Evolutionary conservation across 805 yeast species (phyloP), one percentile per base, ranked within the genome.

Genomic region (Kurtzmaniella cleridarum): DNA sequence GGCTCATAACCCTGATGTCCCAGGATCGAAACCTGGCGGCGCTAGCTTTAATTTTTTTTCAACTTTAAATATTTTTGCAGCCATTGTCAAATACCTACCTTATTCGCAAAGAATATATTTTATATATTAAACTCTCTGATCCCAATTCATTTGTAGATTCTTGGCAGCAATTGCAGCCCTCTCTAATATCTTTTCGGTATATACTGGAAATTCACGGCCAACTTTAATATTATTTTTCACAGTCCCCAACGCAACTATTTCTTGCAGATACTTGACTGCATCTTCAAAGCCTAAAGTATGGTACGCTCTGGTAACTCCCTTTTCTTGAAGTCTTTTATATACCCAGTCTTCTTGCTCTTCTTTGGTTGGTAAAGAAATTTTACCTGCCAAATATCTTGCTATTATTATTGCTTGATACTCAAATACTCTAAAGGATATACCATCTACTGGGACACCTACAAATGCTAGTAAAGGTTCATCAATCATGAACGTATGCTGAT

Each of bases 1-100:
- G 93, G 95, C 95, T 84, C 95, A 84, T 84, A 84, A 84, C 95
- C 91, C 93, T 84, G 91, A 84, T 81, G 91, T 83, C 95, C 89
- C 78, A 71, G 89, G 93, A 84, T 84, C 93, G 93, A 84, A 83
- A 84, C 93, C 86, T 69, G 76, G 48, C 46, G 46, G 47, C 48
- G 49, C 52, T 46, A 48, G 35, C 33, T 32, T 33, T 33, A 34
- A 30, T 42, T 36, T 36, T 35, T 30, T 37, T 32, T 31, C 9
- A 14, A 14, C 28, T 14, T 39, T 26, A n/a, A 30, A 20, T 32
- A 34, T 35, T 40, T 29, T 27, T 32, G 30, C 30, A 28, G 10
- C 15, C 30, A 13, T 20, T 11, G 15, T 28, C 9, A 17, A 27
- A 16, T 26, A 13, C 24, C 8, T 13, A 12, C 8, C 9, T 16